Base-by-base conservation (phyloP, 345 rosid genomes). In the Cardamine chenopodiifolia region DNA sequence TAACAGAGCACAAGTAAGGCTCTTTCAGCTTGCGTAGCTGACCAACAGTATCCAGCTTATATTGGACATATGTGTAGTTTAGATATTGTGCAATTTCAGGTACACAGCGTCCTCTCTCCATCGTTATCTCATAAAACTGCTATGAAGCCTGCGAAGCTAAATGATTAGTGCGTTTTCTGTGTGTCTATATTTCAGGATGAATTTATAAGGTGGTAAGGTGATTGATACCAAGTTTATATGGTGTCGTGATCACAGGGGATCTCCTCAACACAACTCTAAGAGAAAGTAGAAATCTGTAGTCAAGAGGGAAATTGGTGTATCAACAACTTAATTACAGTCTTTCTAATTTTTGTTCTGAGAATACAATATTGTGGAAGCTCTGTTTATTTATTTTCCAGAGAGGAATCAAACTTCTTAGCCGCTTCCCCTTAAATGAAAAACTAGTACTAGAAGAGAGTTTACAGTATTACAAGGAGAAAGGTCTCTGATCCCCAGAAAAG, bases 371-470 rank as follows among this genome's bases (percentile, higher is more conserved):
- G 65, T 35, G 2, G 32, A 45, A 18, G 13, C 47, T 58, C 61
- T 74, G 53, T 58, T 74, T 64, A 34, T 42, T 40, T 2, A 29
- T 40, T 50, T 3, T 48, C 37, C 40, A 57, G 12, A 37, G 22
- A 59, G 62, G 58, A 47, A 61, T 69, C 70, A 68, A 68, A 75
- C 73, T 6, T 40, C 6, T 50, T 60, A 68, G 1, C 22, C 42
- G 9, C 23, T 50, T n/a, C 42, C 59, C 72, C 35, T 66, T 50
- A 35, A 66, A 50, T 35, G 54, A 57, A 69, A 74, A 74, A 66
- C 66, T 65, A 66, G 40, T 48, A 67, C 62, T 67, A 66, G 54
- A 48, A 67, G 78, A 59, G 68, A 56, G 13, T 29, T 65, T 25
- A 14, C 35, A 28, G 61, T 18, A 58, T 26, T 67, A 75, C 73